These are phyloP conservation scores for Nakaseomyces uthaithaninus DNA, from an alignment of 1,139 yeast genomes.

Conservation along the genomic window DNA sequence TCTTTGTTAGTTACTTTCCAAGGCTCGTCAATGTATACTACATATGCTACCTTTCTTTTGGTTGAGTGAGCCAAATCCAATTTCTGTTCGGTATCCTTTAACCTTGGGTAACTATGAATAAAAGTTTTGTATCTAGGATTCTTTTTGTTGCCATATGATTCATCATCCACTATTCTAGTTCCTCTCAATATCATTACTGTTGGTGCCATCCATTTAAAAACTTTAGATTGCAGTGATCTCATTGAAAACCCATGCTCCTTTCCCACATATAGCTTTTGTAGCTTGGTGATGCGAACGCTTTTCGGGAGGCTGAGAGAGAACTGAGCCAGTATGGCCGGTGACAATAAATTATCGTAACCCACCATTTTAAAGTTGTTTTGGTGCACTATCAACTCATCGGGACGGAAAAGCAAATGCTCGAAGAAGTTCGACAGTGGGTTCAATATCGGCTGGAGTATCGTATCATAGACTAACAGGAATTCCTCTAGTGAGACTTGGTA, in stretches of 20 bases:
- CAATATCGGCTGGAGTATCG: constrained; percentile 36
- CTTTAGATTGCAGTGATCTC: constrained; percentile 74
- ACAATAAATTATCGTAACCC: constrained; percentile 28
- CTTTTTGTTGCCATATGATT: constrained; percentile 24
- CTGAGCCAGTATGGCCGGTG: constrained; percentile 30
- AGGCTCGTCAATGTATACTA: constrained; percentile 55
- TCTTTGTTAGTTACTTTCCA: constrained; percentile 72
- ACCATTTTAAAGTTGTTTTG: constrained; percentile 5
- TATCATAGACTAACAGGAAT: constrained; percentile 32
- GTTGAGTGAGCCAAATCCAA: constrained; percentile 19
- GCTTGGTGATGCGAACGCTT: constrained; percentile 36
- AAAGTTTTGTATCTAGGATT: constrained; percentile 48
- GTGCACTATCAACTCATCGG: constrained; percentile 17
- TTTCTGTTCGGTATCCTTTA: constrained; percentile 32
- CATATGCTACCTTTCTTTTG: constrained; percentile 46
- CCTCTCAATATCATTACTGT: constrained; percentile 67
- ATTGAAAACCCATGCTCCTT: constrained; percentile 74
- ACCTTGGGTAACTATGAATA: constrained; percentile 45
- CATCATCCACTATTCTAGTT: constrained; percentile 40
- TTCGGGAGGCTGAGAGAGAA: constrained; percentile 29
- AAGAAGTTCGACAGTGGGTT: constrained; percentile 36
- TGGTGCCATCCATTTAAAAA: constrained; percentile 87
- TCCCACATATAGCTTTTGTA: constrained; percentile 64
- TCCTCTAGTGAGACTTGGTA: constrained; percentile 32
- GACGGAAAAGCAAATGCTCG: constrained; percentile 31